phyloP scores from a whole-genome alignment of 2,329 filamentous ascomycete genomes.

The Trichothecium roseum region DNA sequence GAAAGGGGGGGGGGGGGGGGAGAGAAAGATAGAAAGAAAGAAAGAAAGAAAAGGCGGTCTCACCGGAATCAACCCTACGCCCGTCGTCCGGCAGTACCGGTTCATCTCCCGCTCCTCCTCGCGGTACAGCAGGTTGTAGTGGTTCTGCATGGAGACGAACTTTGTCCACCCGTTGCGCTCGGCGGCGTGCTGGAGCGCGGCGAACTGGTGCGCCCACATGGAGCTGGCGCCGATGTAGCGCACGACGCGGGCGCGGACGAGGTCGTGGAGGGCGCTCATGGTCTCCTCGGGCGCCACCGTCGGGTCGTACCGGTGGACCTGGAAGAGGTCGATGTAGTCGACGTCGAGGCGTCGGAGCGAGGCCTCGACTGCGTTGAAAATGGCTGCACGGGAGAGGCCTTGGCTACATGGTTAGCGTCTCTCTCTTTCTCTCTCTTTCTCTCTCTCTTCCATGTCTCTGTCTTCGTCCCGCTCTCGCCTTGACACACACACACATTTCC shows the following conservation, averaged over 20 bases:
- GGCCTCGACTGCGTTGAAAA: conserved; percentile 53
- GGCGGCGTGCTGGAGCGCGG: conserved; percentile 37
- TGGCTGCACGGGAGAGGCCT: conserved; percentile 52
- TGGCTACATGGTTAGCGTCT: too few relatives aligned
- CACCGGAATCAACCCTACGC: conserved; percentile 26
- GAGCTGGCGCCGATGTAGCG: conserved; percentile 37
- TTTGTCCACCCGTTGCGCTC: conserved; percentile 44
- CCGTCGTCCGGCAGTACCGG: conserved; percentile 26
- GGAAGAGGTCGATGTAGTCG: conserved; percentile 47
- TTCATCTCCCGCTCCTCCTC: conserved; percentile 45
- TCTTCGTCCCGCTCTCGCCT: too few relatives aligned
- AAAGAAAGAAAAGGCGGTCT: too few relatives aligned
- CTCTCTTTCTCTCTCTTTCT: too few relatives aligned
- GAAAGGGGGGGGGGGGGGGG: too few relatives aligned
- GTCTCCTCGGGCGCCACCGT: conserved; percentile 44
- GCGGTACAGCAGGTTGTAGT: conserved; percentile 43
- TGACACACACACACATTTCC: too few relatives aligned
- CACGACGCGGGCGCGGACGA: conserved; percentile 48
- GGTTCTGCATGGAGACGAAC: conserved; percentile 48
- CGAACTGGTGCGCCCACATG: conserved; percentile 34
- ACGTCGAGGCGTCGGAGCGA: conserved; percentile 42
- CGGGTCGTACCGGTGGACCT: conserved; percentile 48
- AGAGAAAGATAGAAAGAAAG: too few relatives aligned
- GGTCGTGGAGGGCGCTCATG: conserved; percentile 51
- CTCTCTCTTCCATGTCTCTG: too few relatives aligned